Percentiles rank a stretch among this genome's conserved stretches.
Conservation (phyloP, 495 filamentous ascomycete species). For the Parachaetomium inaequale region DNA sequence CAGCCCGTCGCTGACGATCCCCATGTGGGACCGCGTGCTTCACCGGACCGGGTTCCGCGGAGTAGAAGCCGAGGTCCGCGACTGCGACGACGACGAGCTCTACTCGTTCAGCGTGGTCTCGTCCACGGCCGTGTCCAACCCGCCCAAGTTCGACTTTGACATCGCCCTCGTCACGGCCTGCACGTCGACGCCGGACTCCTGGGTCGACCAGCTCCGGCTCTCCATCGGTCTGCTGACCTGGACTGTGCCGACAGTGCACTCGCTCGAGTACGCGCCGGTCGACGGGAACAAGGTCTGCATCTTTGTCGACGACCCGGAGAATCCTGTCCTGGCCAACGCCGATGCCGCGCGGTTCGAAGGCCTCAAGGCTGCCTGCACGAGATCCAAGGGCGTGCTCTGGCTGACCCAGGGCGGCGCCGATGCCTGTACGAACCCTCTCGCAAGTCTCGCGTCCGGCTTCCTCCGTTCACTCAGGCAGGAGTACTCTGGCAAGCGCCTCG, state of each 20-base stretch:
- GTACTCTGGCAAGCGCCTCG: constrained; percentile 28
- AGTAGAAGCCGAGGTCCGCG: constrained; percentile 31
- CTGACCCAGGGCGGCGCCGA: constrained; percentile 48
- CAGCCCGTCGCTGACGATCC: constrained; percentile 30
- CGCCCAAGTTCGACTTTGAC: constrained; percentile 27
- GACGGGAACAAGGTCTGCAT: constrained; percentile 31
- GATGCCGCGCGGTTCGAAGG: constrained; percentile 24
- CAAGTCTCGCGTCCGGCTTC: constrained; percentile 32
- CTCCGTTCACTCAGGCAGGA: constrained; percentile 35
- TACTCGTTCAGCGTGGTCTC: constrained; percentile 33
- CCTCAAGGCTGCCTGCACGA: constrained; percentile 29
- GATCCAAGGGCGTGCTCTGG: constrained; percentile 44
- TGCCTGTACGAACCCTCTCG: constrained; percentile 25
- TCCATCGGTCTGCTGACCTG: constrained; percentile 29
- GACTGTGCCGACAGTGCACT: constrained; percentile 26
- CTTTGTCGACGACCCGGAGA: constrained; percentile 35
- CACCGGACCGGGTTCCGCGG: constrained; percentile 28
- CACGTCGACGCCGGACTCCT: constrained; percentile 3
- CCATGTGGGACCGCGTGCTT: constrained; percentile 34
- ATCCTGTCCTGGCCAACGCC: constrained; percentile 29
- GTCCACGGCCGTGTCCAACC: constrained; percentile 17
- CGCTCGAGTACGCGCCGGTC: constrained; percentile 12
- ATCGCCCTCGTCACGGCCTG: constrained; percentile 24
- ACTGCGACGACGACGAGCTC: constrained; percentile 32
- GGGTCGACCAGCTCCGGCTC: constrained; percentile 28